Conservation (phyloP, 140 eudicot genomes). For the Oenanthe javanica region DNA sequence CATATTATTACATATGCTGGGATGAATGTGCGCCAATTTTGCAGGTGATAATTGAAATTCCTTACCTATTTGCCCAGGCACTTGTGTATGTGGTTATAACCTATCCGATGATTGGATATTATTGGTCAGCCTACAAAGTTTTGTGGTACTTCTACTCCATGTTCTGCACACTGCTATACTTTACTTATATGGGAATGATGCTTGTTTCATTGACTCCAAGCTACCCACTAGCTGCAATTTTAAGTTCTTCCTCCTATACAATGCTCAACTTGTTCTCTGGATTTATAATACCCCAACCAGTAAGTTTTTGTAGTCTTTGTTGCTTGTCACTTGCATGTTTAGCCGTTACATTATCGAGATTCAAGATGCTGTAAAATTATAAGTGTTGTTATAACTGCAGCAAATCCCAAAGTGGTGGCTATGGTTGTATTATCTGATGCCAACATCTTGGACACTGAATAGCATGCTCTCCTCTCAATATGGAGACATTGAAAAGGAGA, state of each 20-base stretch:
- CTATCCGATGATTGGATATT: constrained; percentile 78
- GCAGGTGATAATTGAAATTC: constrained; percentile 71
- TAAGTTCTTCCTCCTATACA: constrained; percentile 44
- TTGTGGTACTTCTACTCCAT: constrained; percentile 59
- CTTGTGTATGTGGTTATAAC: constrained; percentile 46
- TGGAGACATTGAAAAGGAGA: constrained; percentile 39
- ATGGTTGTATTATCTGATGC: constrained; percentile 44
- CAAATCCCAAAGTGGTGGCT: constrained; percentile 54
- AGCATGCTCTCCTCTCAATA: constrained; percentile 51
- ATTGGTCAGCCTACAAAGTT: constrained; percentile 61
- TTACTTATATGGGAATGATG: constrained; percentile 68
- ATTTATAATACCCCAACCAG: constrained; percentile 57
- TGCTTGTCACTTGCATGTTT: neutral
- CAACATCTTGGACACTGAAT: constrained; percentile 51
- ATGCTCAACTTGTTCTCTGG: constrained; percentile 64
- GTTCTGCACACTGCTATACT: constrained; percentile 61
- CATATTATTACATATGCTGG: neutral
- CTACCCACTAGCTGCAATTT: constrained; percentile 51
- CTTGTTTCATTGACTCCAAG: constrained; percentile 65
- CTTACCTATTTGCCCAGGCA: constrained; percentile 51
- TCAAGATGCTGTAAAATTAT: no score
- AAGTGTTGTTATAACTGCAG: constrained; percentile 17
- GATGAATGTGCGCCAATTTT: no score
- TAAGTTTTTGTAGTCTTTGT: constrained; percentile 22
- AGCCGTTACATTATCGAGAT: neutral